Evolutionary conservation across 495 filamentous ascomycete species (phyloP), one percentile per base, ranked within the genome.

Genomic region (Peziza echinospora): DNA sequence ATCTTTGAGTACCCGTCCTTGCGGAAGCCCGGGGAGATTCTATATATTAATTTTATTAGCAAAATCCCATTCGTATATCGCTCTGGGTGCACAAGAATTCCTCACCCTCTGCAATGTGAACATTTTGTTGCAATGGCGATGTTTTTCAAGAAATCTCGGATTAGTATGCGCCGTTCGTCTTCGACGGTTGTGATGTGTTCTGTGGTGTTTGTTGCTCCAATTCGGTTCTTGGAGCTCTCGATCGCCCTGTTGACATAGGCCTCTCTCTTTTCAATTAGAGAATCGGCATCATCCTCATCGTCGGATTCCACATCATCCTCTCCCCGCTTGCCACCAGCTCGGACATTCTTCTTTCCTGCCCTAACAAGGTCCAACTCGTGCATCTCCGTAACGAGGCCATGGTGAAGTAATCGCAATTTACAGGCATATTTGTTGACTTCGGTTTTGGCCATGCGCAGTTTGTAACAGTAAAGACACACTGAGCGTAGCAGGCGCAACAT

Each of bases 1-100:
- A 99, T 89, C 62, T 94, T 96, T 51, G 79, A 77, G 57, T 71
- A 85, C 22, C 77, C 71, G 51, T 96, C 86, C 55, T 87, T 91
- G 53, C 84, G 73, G 62, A 80, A 94, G 5, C 62, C 0, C 17
- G 84, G 84, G 21, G 81, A 80, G 26, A 83, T 72, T 41, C 73
- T 78, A 57, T 60, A 60, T 45, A 39, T 39, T 23, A 51, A 50
- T 23, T 47, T 34, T 42, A 46, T 42, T 19, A 37, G 25, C 23
- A 26, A 16, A 48, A 21, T 11, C 16, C 23, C 19, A 39, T 1
- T 41, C 59, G 13, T 7, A 1, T 19, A 17, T 2, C 1, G 30
- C 17, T 26, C 49, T 41, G 21, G 40, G 41, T 11, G 21, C 13
- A 17, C 24, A 24, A 46, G 19, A 34, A 30, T 44, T 44, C 52